These are phyloP conservation scores for Russula virescens DNA, from an alignment of 768 basidiomycete genomes.

Conservation along the genomic window DNA sequence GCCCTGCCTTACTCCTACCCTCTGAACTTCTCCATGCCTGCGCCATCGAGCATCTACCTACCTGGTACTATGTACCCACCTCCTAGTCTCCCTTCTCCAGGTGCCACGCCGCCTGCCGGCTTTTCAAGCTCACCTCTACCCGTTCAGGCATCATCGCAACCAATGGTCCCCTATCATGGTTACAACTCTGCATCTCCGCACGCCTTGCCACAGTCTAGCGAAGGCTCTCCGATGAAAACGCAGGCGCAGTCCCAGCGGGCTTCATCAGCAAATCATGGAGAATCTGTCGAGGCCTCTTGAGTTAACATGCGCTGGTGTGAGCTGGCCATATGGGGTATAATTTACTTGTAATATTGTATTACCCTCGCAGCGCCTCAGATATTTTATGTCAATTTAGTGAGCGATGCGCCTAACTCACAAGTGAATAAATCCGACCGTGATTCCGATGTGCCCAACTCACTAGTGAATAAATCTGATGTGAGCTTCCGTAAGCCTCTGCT, in stretches of 20 bases:
- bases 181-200: neutral
- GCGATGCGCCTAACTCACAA: too few species aligned
- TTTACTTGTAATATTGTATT: too few species aligned
- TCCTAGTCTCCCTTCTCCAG: conserved; percentile 6
- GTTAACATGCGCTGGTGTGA: too few species aligned
- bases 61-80: conserved; percentile 11
- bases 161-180: conserved; percentile 11
- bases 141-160: conserved; percentile 10
- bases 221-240: conserved; percentile 5
- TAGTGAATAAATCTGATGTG: too few species aligned
- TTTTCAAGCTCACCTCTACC: conserved; percentile 12
- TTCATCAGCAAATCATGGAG: too few species aligned
- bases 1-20: conserved; percentile 19
- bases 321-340: too few species aligned
- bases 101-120: neutral
- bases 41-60: conserved; percentile 2
- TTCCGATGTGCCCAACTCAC: too few species aligned
- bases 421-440: too few species aligned
- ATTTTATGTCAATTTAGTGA: too few species aligned
- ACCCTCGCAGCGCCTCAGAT: too few species aligned
- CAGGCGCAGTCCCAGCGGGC: conserved; percentile 15
- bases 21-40: conserved; percentile 17
- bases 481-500: too few species aligned
- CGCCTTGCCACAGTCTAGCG: conserved; percentile 1
- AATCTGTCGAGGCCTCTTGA: too few species aligned